A percentile compares a stretch with the other conserved stretches of the same genome.
Conservation (phyloP, 2,329 filamentous ascomycete species). For the Calonectria pseudoturangicola region DNA sequence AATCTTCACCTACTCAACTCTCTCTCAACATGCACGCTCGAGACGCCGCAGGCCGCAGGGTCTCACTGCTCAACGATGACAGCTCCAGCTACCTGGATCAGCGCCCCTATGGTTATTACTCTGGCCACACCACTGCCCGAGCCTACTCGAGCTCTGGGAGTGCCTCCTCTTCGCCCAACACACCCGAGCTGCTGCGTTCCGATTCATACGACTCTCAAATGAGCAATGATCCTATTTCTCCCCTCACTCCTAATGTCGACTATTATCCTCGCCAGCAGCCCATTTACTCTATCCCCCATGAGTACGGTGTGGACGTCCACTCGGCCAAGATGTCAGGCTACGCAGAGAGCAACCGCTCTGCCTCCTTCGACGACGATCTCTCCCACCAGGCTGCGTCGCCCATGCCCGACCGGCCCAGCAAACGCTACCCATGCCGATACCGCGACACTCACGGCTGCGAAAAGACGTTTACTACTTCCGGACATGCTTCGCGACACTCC, state of each 20-base stretch:
- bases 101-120: conserved; percentile 58
- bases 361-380: conserved; percentile 71
- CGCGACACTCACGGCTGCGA: conserved; percentile 82
- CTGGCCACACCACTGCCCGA: conserved; percentile 58
- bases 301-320: conserved; percentile 57
- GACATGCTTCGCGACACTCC: conserved; percentile 88
- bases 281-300: conserved; percentile 62
- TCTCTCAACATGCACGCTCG: conserved; percentile 69
- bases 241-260: conserved; percentile 71
- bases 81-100: conserved; percentile 45
- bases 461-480: conserved; percentile 89
- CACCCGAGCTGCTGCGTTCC: conserved; percentile 75
- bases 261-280: conserved; percentile 63
- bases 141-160: conserved; percentile 62
- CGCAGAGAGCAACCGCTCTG: conserved; percentile 66
- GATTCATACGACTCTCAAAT: conserved; percentile 77
- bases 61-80: conserved; percentile 77
- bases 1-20: conserved; percentile 25
- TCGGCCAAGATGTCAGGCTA: conserved; percentile 65
- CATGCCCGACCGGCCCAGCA: conserved; percentile 70
- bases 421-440: conserved; percentile 85
- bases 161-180: conserved; percentile 68
- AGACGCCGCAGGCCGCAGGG: conserved; percentile 74
- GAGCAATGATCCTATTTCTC: conserved; percentile 73
- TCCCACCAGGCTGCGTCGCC: conserved; percentile 62